Base-by-base conservation (phyloP, 1,139 yeast genomes). In the Kodamaea suecica region DNA sequence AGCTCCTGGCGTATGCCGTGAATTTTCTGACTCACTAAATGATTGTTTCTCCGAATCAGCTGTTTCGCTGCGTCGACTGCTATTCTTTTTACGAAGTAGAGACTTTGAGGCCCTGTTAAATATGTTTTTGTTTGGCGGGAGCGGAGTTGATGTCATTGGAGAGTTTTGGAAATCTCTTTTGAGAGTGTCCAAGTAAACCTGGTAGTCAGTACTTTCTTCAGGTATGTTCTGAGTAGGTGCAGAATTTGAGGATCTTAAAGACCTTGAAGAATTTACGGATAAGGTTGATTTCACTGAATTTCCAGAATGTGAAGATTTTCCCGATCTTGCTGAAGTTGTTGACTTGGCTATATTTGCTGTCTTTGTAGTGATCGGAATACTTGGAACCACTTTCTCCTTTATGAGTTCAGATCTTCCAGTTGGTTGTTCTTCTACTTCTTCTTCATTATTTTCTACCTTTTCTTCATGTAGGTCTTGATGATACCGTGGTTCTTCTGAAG, bases 101-200 rank as follows among this genome's bases (percentile, higher is more conserved):
- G 14, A 25, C n/a, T n/a, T n/a, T n/a, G n/a, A n/a, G n/a, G n/a
- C n/a, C n/a, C n/a, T n/a, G n/a, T n/a, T n/a, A n/a, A n/a, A n/a
- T n/a, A n/a, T n/a, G n/a, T n/a, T n/a, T n/a, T n/a, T n/a, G n/a
- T n/a, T n/a, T n/a, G n/a, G n/a, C n/a, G n/a, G n/a, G n/a, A n/a
- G n/a, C n/a, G n/a, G n/a, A n/a, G n/a, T n/a, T n/a, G n/a, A n/a
- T n/a, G n/a, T n/a, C n/a, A n/a, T n/a, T 13, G 28, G 15, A 10
- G 15, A 12, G 11, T 25, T 25, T 6, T 6, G 26, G 26, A 10
- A 17, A 4, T 27, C 30, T 14, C 12, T 15, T 14, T 27, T 27
- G 19, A 27, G 30, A 16, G 17, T 42, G 20, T 47, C 46, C 36
- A 54, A 42, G 37, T 53, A 53, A 10, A 36, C 25, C 35, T 53